These are phyloP conservation scores for Sugiyamaella lignohabitans DNA, from an alignment of 805 yeast genomes.

Conservation along the genomic window DNA sequence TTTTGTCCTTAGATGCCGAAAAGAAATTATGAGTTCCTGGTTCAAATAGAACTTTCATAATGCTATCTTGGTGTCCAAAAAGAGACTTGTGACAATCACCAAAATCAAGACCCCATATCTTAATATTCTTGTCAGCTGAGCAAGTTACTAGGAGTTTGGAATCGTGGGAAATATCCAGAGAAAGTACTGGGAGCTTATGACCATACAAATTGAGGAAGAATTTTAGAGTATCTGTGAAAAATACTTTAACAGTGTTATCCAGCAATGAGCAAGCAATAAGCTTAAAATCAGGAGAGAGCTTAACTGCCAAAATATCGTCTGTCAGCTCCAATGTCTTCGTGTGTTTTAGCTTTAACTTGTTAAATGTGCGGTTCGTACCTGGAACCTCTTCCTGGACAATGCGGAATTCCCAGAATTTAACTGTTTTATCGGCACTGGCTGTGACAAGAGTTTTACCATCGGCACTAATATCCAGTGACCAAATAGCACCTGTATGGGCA, in stretches of 20 bases:
- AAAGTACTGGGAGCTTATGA: constrained; percentile 89
- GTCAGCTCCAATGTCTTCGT: constrained; percentile 74
- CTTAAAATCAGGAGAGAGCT: constrained; percentile 71
- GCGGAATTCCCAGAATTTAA: constrained; percentile 83
- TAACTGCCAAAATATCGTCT: constrained; percentile 79
- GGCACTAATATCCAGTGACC: constrained; percentile 82
- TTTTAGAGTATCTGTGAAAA: constrained; percentile 79
- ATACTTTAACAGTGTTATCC: constrained; percentile 94
- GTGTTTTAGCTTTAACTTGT: constrained; percentile 52
- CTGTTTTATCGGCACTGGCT: constrained; percentile 88
- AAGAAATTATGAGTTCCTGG: constrained; percentile 86
- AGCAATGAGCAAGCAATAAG: constrained; percentile 76
- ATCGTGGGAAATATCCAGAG: constrained; percentile 86
- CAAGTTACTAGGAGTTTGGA: constrained; percentile 84
- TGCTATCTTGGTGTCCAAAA: constrained; percentile 94
- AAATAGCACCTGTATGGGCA: constrained; percentile 78
- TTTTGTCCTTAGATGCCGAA: constrained; percentile 82
- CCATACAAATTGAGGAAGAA: constrained; percentile 88
- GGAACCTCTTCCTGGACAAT: constrained; percentile 60
- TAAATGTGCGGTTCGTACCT: constrained; percentile 56
- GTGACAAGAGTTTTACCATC: constrained; percentile 83
- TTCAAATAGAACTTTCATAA: constrained; percentile 79
- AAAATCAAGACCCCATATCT: constrained; percentile 97
- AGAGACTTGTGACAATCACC: constrained; percentile 98
- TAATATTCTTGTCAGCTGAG: constrained; percentile 94